Evolutionary conservation across 116 monocot genomes (phyloP).

Genomic region (Thalassia testudinum): DNA sequence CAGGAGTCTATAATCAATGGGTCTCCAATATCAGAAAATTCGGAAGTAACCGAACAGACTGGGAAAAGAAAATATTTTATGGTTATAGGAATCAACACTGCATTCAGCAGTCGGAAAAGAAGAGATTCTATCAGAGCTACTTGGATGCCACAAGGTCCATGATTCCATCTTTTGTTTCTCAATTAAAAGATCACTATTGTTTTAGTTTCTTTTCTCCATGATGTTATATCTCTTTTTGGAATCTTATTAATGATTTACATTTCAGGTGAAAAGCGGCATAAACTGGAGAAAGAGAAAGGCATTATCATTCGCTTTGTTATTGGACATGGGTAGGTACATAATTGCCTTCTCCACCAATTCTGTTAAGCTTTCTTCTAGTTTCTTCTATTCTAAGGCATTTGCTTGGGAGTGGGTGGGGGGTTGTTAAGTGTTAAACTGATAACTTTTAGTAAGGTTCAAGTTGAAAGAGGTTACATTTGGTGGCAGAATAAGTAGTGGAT

Average conservation of each 20-base stretch:
- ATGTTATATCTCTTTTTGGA: background rate
- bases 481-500: no score
- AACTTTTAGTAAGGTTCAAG: no score
- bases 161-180: slow-evolving; percentile 1
- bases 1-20: slow-evolving; percentile 68
- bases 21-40: slow-evolving; percentile 42
- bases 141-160: slow-evolving; percentile 91
- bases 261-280: slow-evolving; percentile 78
- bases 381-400: no score
- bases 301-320: slow-evolving; percentile 93
- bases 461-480: no score
- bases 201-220: background rate
- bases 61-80: slow-evolving; percentile 56
- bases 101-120: slow-evolving; percentile 93
- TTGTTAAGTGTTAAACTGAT: no score
- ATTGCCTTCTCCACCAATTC: no score
- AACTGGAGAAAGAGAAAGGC: slow-evolving; percentile 91
- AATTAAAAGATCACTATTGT: background rate
- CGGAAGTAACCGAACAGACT: slow-evolving; percentile 16
- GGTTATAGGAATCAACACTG: slow-evolving; percentile 97
- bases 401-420: no score
- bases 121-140: slow-evolving; percentile 93
- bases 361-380: no score
- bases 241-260: background rate
- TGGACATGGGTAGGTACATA: slow-evolving; percentile 58